Base-by-base conservation (phyloP, 139 green algal species). In the Micromonas pusilla region DNA sequence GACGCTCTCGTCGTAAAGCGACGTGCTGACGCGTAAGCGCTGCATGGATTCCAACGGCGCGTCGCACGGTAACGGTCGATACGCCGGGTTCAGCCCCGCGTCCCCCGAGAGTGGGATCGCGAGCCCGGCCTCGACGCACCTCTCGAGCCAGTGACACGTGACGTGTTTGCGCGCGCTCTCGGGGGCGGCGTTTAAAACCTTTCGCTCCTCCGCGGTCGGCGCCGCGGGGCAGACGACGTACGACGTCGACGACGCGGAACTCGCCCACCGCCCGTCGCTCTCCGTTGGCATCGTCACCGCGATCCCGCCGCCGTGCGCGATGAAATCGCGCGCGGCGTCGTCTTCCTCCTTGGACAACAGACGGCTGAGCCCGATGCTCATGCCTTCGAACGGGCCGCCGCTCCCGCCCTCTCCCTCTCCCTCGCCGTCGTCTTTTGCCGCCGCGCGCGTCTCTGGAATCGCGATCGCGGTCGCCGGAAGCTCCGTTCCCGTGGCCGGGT, bases 121-220 rank as follows among this genome's bases (percentile, higher is more conserved):
- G 16, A 62, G 23, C 6, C 68, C 68, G 19, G 21, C 20, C 23
- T 72, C 13, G 26, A 38, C 4, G 65, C 28, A 72, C 13, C n/a
- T 23, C 28, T 72, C 65, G n/a, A 72, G 30, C 65, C 65, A 72
- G 33, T 52, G 33, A 26, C 65, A 72, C 4, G 65, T 72, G 13
- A 72, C 65, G 65, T 52, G 30, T 16, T 5, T 37, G n/a, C 26
- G 36, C 30, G 36, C 28, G 28, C 3, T 21, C 3, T 52, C 13
- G 13, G n/a, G 13, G n/a, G 33, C 33, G 3, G 13, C 2, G 32
- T 37, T 33, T 3, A 72, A 39, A 3, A 52, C 13, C 3, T 5
- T 13, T 52, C 65, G 65, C 13, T 72, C 68, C 23, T 75, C 37
- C 33, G 37, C 21, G 33, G 1, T 39, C 30, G 37, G 37, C 25